These are phyloP conservation scores for Annona cherimola DNA, from an alignment of 164 flowering plant species.

Conservation along the genomic window DNA sequence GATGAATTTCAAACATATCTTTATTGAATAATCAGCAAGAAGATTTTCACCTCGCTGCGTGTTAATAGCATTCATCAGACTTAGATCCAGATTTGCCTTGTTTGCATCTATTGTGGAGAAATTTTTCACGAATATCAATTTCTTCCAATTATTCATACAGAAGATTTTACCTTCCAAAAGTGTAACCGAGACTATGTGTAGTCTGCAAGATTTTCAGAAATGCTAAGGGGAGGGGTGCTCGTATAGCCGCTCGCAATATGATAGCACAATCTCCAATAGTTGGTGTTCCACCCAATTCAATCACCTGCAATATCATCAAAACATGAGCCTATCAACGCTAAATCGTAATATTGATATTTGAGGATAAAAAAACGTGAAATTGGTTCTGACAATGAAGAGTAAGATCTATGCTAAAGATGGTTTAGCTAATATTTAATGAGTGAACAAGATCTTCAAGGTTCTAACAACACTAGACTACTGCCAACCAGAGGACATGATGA, in stretches of 20 bases:
- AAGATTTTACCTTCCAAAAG: conserved; percentile 69
- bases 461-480: neutral
- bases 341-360: neutral
- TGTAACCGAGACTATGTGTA: conserved; percentile 72
- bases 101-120: no score
- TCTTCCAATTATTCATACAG: neutral
- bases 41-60: no score
- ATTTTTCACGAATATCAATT: neutral
- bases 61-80: no score
- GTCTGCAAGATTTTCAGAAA: conserved; percentile 81
- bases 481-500: neutral
- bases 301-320: conserved; percentile 48
- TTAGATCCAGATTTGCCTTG: no score
- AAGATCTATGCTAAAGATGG: neutral
- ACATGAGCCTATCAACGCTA: neutral
- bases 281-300: conserved; percentile 88
- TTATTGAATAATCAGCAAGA: no score
- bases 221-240: conserved; percentile 86
- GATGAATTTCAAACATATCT: no score
- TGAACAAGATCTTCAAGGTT: neutral
- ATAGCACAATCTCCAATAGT: conserved; percentile 92
- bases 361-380: neutral
- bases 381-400: neutral
- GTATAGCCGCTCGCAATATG: conserved; percentile 83
- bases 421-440: neutral